These are phyloP conservation scores for Lachancea quebecensis DNA, from an alignment of 805 yeast genomes.

Conservation along the genomic window DNA sequence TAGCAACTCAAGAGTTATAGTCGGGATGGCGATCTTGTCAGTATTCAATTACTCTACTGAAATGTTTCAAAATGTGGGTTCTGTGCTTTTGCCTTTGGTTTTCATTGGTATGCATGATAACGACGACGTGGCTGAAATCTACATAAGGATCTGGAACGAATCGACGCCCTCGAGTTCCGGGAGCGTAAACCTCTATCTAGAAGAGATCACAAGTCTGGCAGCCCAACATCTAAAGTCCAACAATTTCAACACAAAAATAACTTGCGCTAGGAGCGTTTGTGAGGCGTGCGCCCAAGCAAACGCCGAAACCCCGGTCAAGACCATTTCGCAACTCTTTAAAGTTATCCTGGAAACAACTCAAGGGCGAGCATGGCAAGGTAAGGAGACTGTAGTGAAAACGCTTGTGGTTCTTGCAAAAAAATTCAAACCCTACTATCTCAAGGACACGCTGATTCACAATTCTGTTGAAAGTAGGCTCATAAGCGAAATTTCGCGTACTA, in stretches of 20 bases:
- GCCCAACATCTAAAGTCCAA: constrained; percentile 46
- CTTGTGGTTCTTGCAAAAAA: constrained; percentile 51
- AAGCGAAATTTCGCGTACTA: constrained; percentile 60
- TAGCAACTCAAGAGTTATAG: constrained; percentile 38
- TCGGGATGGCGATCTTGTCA: constrained; percentile 58
- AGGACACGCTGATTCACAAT: constrained; percentile 34
- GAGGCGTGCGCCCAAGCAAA: constrained; percentile 46
- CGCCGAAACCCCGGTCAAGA: constrained; percentile 21
- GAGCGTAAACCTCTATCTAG: constrained; percentile 59
- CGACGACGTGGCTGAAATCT: constrained; percentile 39
- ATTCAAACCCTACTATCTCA: constrained; percentile 33
- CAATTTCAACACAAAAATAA: constrained; percentile 58
- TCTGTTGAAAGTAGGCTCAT: constrained; percentile 31
- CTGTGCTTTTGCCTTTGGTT: constrained; percentile 68
- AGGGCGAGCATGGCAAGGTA: constrained; percentile 87
- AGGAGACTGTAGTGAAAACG: constrained; percentile 68
- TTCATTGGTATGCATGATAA: constrained; percentile 72
- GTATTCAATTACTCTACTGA: constrained; percentile 65
- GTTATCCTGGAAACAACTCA: constrained; percentile 52
- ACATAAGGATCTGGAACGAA: constrained; percentile 69
- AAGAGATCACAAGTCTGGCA: constrained; percentile 56
- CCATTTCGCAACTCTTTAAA: constrained; percentile 38
- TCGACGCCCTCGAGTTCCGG: constrained; percentile 67
- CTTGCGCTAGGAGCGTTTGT: constrained; percentile 62
- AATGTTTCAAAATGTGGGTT: constrained; percentile 52